Conservation (phyloP, 768 basidiomycete genomes). For the Mycena galericulata region DNA sequence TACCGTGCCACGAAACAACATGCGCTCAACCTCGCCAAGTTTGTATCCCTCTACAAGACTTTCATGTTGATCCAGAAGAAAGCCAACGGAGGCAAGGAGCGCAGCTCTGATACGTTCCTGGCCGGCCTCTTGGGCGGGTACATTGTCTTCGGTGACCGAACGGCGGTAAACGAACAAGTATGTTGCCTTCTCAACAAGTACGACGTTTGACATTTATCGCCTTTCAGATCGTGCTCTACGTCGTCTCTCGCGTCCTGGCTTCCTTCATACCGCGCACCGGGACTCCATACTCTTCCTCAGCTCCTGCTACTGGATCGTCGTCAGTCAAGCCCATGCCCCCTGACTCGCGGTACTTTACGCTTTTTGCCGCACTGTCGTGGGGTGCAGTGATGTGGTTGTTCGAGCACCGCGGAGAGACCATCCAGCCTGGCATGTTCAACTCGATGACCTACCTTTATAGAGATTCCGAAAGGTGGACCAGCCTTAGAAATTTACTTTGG, state of each 20-base stretch:
- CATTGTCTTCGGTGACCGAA: conserved; percentile 86
- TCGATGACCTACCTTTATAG: conserved; percentile 96
- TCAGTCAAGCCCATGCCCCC: conserved; percentile 82
- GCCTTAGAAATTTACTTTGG: conserved; percentile 89
- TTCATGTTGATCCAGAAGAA: conserved; percentile 86
- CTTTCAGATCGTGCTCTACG: conserved; percentile 92
- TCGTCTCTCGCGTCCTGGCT: conserved; percentile 91
- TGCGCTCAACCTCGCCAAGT: conserved; percentile 92
- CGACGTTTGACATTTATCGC: conserved; percentile 28
- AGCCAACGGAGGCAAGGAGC: conserved; percentile 84
- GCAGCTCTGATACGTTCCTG: conserved; percentile 87
- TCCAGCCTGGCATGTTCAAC: conserved; percentile 97
- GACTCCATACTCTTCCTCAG: conserved; percentile 61
- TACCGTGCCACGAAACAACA: conserved; percentile 91
- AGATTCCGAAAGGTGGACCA: conserved; percentile 90
- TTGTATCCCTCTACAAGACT: conserved; percentile 93
- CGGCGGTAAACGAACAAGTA: conserved; percentile 93
- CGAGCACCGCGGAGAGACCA: conserved; percentile 85
- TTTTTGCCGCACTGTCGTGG: conserved; percentile 93
- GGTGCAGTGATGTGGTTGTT: conserved; percentile 98
- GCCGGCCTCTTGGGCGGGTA: conserved; percentile 95
- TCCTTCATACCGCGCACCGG: conserved; percentile 89
- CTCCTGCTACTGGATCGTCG: conserved; percentile 54
- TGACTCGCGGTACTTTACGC: conserved; percentile 83
- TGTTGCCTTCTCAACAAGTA: conserved; percentile 38